phyloP scores from a whole-genome alignment of 2,329 filamentous ascomycete species.

The Fusarium pininemorale region DNA sequence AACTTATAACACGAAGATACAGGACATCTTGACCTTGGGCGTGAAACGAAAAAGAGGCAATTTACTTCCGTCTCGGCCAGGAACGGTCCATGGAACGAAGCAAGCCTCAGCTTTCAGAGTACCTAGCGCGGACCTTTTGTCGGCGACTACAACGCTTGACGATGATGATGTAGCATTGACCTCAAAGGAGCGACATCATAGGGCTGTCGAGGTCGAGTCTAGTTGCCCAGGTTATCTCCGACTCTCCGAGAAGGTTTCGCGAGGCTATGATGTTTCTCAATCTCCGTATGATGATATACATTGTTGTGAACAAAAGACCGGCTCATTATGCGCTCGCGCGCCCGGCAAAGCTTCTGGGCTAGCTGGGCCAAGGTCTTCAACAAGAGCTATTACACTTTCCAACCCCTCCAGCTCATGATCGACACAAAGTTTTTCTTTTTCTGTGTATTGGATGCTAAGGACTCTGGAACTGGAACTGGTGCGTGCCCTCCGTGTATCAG shows the following conservation, averaged over 20 bases:
- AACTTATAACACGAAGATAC: constrained; percentile 20
- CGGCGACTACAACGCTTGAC: neutral
- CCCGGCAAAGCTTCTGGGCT: neutral
- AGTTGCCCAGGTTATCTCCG: neutral
- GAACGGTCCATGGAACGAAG: neutral
- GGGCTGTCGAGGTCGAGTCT: constrained; percentile 21
- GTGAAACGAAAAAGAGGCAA: constrained; percentile 19
- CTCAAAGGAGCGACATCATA: neutral
- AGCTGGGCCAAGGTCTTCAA: neutral
- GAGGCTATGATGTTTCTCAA: constrained; percentile 1
- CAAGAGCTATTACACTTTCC: neutral
- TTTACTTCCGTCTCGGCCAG: neutral
- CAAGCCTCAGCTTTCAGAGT: constrained; percentile 3
- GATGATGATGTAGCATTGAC: constrained; percentile 2
- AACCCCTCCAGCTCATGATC: constrained; percentile 26
- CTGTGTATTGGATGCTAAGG: constrained; percentile 5
- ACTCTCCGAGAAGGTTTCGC: constrained; percentile 2
- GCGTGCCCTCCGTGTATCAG: neutral
- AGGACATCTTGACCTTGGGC: constrained; percentile 18
- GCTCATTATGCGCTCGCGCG: neutral
- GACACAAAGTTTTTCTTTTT: constrained; percentile 20
- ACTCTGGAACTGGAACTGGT: neutral
- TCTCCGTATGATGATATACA: neutral
- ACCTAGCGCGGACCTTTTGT: constrained; percentile 13
- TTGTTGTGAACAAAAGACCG: neutral